A percentile compares a stretch with the other conserved stretches of the same genome.
phyloP scores from a whole-genome alignment of 106 monocot species.

The Dendrobium nobile region DNA sequence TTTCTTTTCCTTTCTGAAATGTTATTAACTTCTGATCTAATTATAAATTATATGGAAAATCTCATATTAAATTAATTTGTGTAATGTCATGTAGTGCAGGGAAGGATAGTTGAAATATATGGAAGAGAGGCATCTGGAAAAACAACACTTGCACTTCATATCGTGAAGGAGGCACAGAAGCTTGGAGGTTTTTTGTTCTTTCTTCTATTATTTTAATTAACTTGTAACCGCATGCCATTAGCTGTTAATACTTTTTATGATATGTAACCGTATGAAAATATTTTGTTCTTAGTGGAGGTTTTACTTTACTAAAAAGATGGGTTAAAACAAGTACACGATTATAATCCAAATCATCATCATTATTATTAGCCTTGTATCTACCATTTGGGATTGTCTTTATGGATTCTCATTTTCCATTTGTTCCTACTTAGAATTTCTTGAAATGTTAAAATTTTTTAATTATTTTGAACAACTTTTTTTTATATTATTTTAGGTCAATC shows the following conservation, averaged over 20 bases:
- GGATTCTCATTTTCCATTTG: background rate
- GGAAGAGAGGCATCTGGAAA: slow-evolving; percentile 92
- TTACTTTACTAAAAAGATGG: background rate
- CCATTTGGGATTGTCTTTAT: background rate
- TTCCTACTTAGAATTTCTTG: background rate
- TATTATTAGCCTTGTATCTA: background rate
- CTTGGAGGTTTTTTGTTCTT: slow-evolving; percentile 67
- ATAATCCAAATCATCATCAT: too few relatives aligned
- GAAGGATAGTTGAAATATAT: slow-evolving; percentile 90
- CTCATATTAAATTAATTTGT: background rate
- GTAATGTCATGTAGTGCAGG: slow-evolving; percentile 43
- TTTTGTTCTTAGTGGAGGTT: background rate
- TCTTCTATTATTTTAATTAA: background rate
- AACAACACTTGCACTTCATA: slow-evolving; percentile 91
- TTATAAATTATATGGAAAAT: background rate
- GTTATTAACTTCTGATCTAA: background rate
- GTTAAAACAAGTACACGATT: background rate
- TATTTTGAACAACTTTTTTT: too few relatives aligned
- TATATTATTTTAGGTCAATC: too few relatives aligned
- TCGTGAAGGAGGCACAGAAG: slow-evolving; percentile 89
- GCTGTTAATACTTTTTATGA: background rate
- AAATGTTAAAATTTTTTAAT: background rate
- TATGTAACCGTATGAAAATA: background rate
- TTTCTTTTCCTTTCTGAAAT: background rate
- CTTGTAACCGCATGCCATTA: background rate